Evolutionary conservation across 2,329 filamentous ascomycete genomes (phyloP).

Genomic region (Fusarium metavorans): DNA sequence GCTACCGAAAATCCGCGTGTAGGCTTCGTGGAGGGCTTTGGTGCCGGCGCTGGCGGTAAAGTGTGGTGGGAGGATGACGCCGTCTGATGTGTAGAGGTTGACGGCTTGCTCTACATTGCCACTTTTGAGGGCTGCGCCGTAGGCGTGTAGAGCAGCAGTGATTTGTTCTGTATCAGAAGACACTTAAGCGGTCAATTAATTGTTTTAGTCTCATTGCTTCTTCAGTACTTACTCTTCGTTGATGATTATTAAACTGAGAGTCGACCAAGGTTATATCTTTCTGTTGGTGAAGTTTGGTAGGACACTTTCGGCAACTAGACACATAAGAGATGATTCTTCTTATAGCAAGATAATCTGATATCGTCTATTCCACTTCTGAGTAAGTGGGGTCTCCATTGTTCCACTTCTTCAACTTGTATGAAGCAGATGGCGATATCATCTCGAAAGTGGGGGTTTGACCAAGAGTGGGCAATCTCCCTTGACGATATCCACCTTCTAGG

Average conservation of each 20-base stretch:
- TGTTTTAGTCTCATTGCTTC: fast-evolving
- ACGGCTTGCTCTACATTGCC: constrained; percentile 30
- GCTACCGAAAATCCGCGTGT: neutral
- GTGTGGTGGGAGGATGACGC: constrained; percentile 42
- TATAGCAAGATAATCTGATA: too few species aligned
- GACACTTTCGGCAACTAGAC: too few species aligned
- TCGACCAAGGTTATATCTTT: too few species aligned
- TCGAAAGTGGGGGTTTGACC: neutral
- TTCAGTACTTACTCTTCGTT: neutral
- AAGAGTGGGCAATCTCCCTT: neutral
- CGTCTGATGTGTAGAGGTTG: constrained; percentile 36
- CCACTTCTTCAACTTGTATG: neutral
- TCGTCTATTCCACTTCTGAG: neutral
- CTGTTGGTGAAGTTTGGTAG: too few species aligned
- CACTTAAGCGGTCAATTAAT: neutral
- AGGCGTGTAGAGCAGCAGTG: constrained; percentile 1
- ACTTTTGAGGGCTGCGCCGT: constrained; percentile 31
- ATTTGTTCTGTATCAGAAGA: neutral
- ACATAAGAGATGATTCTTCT: too few species aligned
- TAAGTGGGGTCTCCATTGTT: neutral
- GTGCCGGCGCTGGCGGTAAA: constrained; percentile 31
- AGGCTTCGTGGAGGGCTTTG: neutral
- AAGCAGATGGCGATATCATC: neutral
- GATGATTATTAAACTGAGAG: fast-evolving
- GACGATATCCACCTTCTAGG: neutral